Percentiles rank a stretch among this genome's conserved stretches.
phyloP scores from a whole-genome alignment of 345 rosid species.

The Eutrema heterophyllum region DNA sequence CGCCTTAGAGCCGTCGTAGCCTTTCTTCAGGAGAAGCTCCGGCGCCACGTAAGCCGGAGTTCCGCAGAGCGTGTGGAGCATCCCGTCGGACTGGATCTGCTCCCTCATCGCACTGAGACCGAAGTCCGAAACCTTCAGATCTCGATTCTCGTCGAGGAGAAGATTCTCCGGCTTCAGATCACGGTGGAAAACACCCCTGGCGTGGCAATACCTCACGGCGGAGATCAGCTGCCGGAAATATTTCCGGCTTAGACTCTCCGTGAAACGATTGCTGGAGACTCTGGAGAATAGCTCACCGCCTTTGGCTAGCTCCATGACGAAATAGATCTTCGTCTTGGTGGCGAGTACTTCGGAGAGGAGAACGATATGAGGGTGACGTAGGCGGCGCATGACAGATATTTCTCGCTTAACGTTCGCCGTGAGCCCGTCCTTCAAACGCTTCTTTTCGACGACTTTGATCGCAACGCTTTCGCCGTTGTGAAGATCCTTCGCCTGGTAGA shows the following conservation, averaged over 20 bases:
- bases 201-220: conserved; percentile 68
- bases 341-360: conserved; percentile 63
- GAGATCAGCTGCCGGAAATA: conserved; percentile 73
- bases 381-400: conserved; percentile 65
- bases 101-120: conserved; percentile 67
- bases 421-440: conserved; percentile 42
- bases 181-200: conserved; percentile 69
- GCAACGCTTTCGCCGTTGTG: conserved; percentile 62
- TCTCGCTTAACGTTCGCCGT: conserved; percentile 59
- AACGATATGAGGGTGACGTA: conserved; percentile 58
- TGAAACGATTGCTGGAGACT: conserved; percentile 54
- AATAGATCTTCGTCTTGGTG: conserved; percentile 62
- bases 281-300: conserved; percentile 79
- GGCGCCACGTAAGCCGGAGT: conserved; percentile 42
- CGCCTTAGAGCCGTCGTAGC: conserved; percentile 71
- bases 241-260: conserved; percentile 66
- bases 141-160: conserved; percentile 64
- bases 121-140: conserved; percentile 63
- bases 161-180: conserved; percentile 78
- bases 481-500: conserved; percentile 55
- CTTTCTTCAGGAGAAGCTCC: conserved; percentile 68
- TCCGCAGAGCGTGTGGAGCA: conserved; percentile 72
- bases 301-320: conserved; percentile 75
- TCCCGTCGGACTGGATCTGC: conserved; percentile 56
- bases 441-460: conserved; percentile 64